These are phyloP conservation scores for Coemansia reversa DNA, from an alignment of 192 early-diverging fungal genomes.

Conservation along the genomic window DNA sequence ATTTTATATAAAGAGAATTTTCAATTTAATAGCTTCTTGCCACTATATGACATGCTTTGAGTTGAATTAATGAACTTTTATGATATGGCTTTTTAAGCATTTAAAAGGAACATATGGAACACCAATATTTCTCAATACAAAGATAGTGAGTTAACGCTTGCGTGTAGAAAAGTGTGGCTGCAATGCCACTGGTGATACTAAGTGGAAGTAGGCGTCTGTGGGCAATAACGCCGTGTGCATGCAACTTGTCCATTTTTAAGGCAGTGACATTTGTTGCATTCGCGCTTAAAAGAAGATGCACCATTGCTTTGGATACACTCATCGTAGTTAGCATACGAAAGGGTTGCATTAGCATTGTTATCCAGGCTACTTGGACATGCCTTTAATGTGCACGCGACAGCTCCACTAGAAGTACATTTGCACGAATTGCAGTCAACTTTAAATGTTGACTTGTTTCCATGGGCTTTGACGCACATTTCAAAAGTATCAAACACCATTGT, in stretches of 20 bases:
- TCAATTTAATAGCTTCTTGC: too few species aligned
- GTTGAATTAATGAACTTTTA: too few species aligned
- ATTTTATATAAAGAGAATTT: too few species aligned
- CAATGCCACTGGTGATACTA: too few species aligned
- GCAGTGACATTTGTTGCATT: conserved; percentile 14
- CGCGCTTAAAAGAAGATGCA: conserved; percentile 13
- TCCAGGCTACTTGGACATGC: background rate
- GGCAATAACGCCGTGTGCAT: conserved; percentile 16
- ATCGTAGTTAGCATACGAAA: conserved; percentile 9
- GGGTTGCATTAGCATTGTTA: background rate
- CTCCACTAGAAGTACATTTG: background rate
- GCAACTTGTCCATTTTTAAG: conserved; percentile 2
- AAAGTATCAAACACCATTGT: background rate
- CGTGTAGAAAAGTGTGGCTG: too few species aligned
- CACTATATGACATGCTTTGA: too few species aligned
- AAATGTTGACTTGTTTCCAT: conserved; percentile 6
- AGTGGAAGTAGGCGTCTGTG: background rate
- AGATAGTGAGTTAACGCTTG: too few species aligned
- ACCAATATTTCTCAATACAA: too few species aligned
- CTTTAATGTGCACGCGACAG: conserved; percentile 17
- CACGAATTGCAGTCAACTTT: conserved; percentile 18
- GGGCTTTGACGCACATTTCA: background rate
- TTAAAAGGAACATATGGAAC: too few species aligned
- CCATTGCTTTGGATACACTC: conserved; percentile 12
- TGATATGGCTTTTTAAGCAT: too few species aligned